Conservation (phyloP, 148 eudicot genomes). For the Rhododendron williamsianum region DNA sequence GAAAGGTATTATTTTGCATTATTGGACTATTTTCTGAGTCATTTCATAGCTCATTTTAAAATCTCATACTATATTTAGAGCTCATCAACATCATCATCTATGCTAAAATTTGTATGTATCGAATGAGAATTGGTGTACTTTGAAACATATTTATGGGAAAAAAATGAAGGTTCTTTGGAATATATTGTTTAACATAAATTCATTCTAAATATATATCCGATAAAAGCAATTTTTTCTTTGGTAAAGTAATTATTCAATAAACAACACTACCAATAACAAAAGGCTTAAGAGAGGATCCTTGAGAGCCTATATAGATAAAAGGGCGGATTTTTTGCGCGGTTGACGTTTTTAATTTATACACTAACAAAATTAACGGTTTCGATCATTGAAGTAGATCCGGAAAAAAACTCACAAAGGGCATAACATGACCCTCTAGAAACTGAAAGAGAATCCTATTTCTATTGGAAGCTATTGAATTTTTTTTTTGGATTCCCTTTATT, state of each 20-base stretch:
- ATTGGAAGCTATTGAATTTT: not conserved
- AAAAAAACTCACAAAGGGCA: not conserved
- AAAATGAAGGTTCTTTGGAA: not conserved
- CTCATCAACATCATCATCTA: not conserved
- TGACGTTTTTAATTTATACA: no score
- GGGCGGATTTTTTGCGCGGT: no score
- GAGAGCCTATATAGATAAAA: no score
- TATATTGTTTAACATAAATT: no score
- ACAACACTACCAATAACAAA: not conserved
- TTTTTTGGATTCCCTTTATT: not conserved
- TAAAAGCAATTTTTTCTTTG: not conserved
- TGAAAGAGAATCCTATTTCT: not conserved
- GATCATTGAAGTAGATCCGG: not conserved
- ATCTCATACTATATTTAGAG: no score
- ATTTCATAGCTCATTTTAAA: not conserved
- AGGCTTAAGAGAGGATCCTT: no score
- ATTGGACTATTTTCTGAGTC: no score
- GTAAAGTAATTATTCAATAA: no score
- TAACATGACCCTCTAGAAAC: not conserved
- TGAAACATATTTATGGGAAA: no score
- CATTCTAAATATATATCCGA: no score
- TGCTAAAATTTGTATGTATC: not conserved
- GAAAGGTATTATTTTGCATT: not conserved
- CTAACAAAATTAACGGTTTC: not conserved
- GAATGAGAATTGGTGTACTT: not conserved